Evolutionary conservation across 768 basidiomycete genomes (phyloP).

Genomic region (Tricholoma furcatifolium): DNA sequence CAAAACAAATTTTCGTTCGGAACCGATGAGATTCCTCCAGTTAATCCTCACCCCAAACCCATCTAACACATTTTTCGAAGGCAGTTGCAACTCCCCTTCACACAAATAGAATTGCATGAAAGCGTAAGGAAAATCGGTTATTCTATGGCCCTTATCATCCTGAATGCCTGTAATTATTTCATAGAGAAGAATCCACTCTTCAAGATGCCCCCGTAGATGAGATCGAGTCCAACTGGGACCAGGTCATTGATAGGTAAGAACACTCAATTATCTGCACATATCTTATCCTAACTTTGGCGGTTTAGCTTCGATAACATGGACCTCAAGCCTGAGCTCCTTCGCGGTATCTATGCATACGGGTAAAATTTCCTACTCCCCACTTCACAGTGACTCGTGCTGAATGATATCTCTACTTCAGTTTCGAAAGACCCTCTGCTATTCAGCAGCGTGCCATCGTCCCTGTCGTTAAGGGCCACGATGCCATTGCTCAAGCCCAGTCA

Average conservation of each 20-base stretch:
- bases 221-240: constrained; percentile 99
- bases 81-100: constrained; percentile 29
- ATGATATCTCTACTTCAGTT: constrained; percentile 47
- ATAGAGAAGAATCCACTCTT: constrained; percentile 63
- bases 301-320: constrained; percentile 98
- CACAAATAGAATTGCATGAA: constrained; percentile 24
- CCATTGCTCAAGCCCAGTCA: constrained; percentile 98
- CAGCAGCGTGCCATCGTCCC: constrained; percentile 99
- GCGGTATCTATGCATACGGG: constrained; percentile 99
- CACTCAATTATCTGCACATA: constrained; percentile 21
- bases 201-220: constrained; percentile 80
- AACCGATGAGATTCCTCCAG: constrained; percentile 4
- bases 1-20: constrained; percentile 15
- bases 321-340: constrained; percentile 93
- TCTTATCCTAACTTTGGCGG: neutral
- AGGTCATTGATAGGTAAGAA: constrained; percentile 89
- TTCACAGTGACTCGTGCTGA: neutral
- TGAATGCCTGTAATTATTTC: constrained; percentile 3
- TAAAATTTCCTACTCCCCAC: constrained; percentile 32
- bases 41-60: constrained; percentile 18
- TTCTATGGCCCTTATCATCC: neutral
- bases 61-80: constrained; percentile 19
- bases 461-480: constrained; percentile 97
- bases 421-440: constrained; percentile 98
- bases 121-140: constrained; percentile 14